A percentile compares a stretch with the other conserved stretches of the same genome.
phyloP scores from a whole-genome alignment of 2,329 filamentous ascomycete species.

The Myotisia sp. region DNA sequence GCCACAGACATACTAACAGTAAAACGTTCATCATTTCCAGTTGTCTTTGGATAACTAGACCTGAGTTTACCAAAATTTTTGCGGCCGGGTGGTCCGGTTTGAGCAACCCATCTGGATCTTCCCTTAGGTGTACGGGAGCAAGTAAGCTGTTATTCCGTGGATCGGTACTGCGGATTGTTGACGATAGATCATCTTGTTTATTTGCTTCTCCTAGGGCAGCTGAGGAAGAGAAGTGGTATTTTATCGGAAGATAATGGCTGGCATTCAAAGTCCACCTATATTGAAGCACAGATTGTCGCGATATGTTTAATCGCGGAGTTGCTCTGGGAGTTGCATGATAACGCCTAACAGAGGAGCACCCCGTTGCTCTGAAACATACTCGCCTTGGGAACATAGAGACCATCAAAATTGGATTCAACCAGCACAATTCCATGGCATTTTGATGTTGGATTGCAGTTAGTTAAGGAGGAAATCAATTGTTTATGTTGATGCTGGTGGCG shows the following conservation, averaged over 20 bases:
- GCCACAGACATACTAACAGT: conserved; percentile 25
- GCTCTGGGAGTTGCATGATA: conserved; percentile 5
- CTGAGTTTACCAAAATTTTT: conserved; percentile 45
- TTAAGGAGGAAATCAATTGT: neutral
- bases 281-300: conserved; percentile 1
- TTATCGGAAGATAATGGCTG: too few relatives aligned
- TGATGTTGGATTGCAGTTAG: neutral
- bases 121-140: conserved; percentile 46
- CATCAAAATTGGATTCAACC: neutral
- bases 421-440: neutral
- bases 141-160: conserved; percentile 40
- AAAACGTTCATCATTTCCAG: conserved; percentile 53
- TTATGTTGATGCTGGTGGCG: neutral
- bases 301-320: conserved; percentile 6
- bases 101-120: conserved; percentile 46
- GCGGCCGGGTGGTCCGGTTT: conserved; percentile 45
- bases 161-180: conserved; percentile 30
- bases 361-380: neutral
- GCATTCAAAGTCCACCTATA: neutral
- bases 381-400: neutral
- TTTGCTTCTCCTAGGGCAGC: neutral
- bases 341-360: neutral
- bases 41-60: conserved; percentile 48
- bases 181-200: conserved; percentile 9
- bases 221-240: neutral